Evolutionary conservation across 2,329 filamentous ascomycete species (phyloP).

Genomic region (Fusarium protoensiforme): DNA sequence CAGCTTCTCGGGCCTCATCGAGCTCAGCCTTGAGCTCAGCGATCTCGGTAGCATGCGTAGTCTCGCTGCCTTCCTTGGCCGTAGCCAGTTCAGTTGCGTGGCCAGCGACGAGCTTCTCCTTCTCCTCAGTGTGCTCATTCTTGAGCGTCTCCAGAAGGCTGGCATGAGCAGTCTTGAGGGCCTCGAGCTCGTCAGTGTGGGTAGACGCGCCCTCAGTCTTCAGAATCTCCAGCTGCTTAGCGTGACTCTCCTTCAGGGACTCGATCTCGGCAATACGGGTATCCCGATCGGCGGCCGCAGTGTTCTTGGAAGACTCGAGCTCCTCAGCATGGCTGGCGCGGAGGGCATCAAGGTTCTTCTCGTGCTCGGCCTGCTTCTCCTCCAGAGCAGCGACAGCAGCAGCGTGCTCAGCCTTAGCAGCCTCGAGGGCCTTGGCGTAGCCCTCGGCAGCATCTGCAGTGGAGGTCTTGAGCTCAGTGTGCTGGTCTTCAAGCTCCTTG

Average conservation of each 20-base stretch:
- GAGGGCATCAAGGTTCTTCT: slow-evolving; percentile 65
- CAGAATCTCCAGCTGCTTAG: slow-evolving; percentile 58
- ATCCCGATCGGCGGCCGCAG: slow-evolving; percentile 60
- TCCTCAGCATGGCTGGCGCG: slow-evolving; percentile 68
- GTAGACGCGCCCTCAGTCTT: slow-evolving; percentile 55
- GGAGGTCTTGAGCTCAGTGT: slow-evolving; percentile 59
- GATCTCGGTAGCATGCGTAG: slow-evolving; percentile 44
- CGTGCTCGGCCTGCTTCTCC: slow-evolving; percentile 63
- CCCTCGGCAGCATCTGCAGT: slow-evolving; percentile 50
- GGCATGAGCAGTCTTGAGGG: slow-evolving; percentile 57
- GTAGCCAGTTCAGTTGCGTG: slow-evolving; percentile 47
- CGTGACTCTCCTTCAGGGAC: slow-evolving; percentile 65
- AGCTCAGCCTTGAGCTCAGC: slow-evolving; percentile 45
- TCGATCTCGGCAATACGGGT: slow-evolving; percentile 63
- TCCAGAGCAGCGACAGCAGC: slow-evolving; percentile 59
- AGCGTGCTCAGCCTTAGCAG: slow-evolving; percentile 56
- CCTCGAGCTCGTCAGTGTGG: slow-evolving; percentile 54
- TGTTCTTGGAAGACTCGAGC: slow-evolving; percentile 66
- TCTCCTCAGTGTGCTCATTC: slow-evolving; percentile 53
- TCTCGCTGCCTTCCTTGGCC: slow-evolving; percentile 45
- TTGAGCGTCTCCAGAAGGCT: slow-evolving; percentile 56
- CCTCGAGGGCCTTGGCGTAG: slow-evolving; percentile 56
- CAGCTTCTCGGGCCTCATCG: slow-evolving; percentile 44
- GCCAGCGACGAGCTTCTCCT: slow-evolving; percentile 46
- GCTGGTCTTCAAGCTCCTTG: slow-evolving; percentile 67